A percentile compares a stretch with the other conserved stretches of the same genome.
These are phyloP conservation scores for Trichosanthes truncata DNA, from an alignment of 306 rosid genomes.

Conservation along the genomic window DNA sequence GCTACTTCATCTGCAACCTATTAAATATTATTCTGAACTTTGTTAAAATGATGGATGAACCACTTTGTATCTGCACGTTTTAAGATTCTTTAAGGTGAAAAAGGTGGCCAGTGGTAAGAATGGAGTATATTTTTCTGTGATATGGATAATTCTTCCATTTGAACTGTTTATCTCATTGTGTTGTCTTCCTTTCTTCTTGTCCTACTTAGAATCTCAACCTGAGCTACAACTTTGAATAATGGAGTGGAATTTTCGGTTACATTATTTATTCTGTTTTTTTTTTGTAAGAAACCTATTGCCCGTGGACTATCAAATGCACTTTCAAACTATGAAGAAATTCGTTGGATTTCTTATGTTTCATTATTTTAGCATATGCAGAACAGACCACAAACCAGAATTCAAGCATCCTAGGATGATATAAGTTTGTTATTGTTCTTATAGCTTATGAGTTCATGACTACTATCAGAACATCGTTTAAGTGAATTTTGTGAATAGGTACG, in stretches of 20 bases:
- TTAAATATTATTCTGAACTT: not conserved
- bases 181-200: not conserved
- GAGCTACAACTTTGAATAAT: not conserved
- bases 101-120: not conserved
- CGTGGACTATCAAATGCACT: not conserved
- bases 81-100: not conserved
- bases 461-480: constrained; percentile 21
- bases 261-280: not conserved
- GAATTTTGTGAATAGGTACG: constrained; percentile 53
- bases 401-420: not conserved
- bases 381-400: not conserved
- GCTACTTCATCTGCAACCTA: not conserved
- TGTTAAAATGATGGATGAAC: not conserved
- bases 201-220: not conserved
- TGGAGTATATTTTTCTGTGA: not conserved
- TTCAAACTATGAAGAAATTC: not conserved
- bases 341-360: not conserved
- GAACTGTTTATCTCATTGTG: not conserved
- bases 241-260: not conserved
- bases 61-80: not conserved
- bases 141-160: not conserved
- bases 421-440: not conserved
- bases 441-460: not conserved
- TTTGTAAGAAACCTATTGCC: not conserved
- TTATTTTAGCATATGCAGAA: not conserved